Conservation (phyloP, 2,329 filamentous ascomycete species). For the Aspergillus flavus region DNA sequence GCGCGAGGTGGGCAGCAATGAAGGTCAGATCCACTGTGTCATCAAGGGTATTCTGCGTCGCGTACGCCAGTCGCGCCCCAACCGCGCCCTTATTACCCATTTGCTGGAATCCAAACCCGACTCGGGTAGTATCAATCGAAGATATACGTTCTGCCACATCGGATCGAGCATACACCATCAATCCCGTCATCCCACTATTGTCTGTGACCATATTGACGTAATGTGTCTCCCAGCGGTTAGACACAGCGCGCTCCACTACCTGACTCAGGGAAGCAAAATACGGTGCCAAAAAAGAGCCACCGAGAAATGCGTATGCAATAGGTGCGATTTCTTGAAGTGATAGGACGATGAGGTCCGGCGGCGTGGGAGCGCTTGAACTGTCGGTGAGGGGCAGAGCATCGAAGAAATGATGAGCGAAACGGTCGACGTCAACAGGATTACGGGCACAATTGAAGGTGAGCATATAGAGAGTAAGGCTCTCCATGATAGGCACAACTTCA, state of each 20-base stretch:
- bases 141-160: conserved; percentile 59
- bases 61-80: conserved; percentile 70
- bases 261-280: conserved; percentile 74
- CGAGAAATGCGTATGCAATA: conserved; percentile 80
- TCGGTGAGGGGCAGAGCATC: conserved; percentile 52
- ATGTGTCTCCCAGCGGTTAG: conserved; percentile 47
- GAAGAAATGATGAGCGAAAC: conserved; percentile 73
- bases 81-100: conserved; percentile 97
- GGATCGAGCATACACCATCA: conserved; percentile 79
- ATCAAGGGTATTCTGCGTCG: conserved; percentile 38
- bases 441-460: conserved; percentile 90
- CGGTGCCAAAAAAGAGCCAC: conserved; percentile 73
- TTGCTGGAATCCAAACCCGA: conserved; percentile 80
- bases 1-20: conserved; percentile 82
- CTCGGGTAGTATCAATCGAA: conserved; percentile 73
- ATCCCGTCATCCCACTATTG: conserved; percentile 85
- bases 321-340: conserved; percentile 88
- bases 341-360: conserved; percentile 69
- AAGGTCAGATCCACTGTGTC: conserved; percentile 73
- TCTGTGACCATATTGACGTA: conserved; percentile 72
- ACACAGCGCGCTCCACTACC: conserved; percentile 70
- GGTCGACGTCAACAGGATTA: conserved; percentile 65
- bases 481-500: conserved; percentile 31
- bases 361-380: conserved; percentile 55
- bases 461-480: conserved; percentile 70